phyloP scores from a whole-genome alignment of 352 stramenopile genomes.

The Discostella stelligera region DNA sequence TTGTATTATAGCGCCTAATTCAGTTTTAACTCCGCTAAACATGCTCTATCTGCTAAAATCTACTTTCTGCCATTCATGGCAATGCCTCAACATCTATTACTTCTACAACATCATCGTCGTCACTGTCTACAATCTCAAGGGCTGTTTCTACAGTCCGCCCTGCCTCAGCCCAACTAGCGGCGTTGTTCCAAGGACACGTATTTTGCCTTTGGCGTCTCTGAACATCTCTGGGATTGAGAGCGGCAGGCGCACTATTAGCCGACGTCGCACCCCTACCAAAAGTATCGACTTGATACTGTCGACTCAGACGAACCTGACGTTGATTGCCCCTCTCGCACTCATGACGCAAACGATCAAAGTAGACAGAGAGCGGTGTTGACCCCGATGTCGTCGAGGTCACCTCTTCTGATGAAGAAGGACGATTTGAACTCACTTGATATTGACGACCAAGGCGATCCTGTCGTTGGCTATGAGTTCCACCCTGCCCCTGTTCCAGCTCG shows the following conservation, averaged over 20 bases:
- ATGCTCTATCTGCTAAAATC: background rate
- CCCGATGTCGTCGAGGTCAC: background rate
- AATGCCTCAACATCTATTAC: constrained; percentile 36
- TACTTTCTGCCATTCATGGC: constrained; percentile 4
- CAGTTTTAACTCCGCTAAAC: background rate
- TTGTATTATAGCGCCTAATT: background rate
- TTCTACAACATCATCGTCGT: constrained; percentile 41
- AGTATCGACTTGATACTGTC: background rate
- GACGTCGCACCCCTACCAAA: background rate
- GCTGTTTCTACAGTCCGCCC: constrained; percentile 41
- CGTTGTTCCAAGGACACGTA: background rate
- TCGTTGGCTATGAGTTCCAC: background rate
- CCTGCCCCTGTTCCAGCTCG: constrained; percentile 17
- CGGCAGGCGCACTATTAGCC: background rate
- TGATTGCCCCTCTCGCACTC: background rate
- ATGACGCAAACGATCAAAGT: background rate
- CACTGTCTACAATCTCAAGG: constrained; percentile 43
- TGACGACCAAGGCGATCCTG: background rate
- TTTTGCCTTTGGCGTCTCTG: background rate
- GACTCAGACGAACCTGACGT: background rate
- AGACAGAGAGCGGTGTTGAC: background rate
- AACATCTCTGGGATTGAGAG: background rate
- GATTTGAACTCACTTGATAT: background rate
- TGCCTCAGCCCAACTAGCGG: background rate
- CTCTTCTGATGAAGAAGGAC: background rate